These are phyloP conservation scores for Gigaspora rosea DNA, from an alignment of 192 early-diverging fungal genomes.

Conservation along the genomic window DNA sequence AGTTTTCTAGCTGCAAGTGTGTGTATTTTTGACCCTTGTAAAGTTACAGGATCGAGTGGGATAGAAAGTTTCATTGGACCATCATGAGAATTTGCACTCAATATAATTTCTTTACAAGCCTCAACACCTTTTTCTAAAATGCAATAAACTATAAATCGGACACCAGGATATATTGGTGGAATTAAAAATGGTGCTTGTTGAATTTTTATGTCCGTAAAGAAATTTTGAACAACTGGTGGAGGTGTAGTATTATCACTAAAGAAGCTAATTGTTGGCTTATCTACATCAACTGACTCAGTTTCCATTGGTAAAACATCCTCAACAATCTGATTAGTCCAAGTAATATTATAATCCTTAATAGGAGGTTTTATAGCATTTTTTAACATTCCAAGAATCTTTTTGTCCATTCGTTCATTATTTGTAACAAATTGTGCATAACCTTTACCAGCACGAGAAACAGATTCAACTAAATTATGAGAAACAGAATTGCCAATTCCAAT, in stretches of 20 bases:
- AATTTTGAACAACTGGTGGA: not conserved
- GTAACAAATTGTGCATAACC: constrained; percentile 54
- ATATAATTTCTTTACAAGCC: not conserved
- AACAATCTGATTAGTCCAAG: not conserved
- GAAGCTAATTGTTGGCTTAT: not conserved
- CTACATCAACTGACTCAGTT: not conserved
- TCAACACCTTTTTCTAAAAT: not conserved
- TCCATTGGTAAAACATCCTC: not conserved
- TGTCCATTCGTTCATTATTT: not conserved
- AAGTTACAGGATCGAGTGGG: constrained; percentile 14
- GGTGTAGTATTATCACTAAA: not conserved
- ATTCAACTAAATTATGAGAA: constrained; percentile 52
- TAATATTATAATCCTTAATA: too few species aligned
- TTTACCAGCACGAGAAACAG: constrained; percentile 49
- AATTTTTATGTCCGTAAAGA: not conserved
- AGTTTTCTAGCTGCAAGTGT: constrained; percentile 27
- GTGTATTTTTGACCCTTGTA: constrained; percentile 23
- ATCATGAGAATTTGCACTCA: constrained; percentile 9
- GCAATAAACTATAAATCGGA: constrained; percentile 17
- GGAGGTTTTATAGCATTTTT: too few species aligned
- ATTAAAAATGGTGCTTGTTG: constrained; percentile 16
- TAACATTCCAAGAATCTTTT: too few species aligned
- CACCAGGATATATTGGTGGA: constrained; percentile 14
- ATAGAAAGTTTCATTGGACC: constrained; percentile 14
- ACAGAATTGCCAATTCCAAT: constrained; percentile 52